Evolutionary conservation across 1,284 basidiomycete genomes (phyloP), one percentile per base, ranked within the genome.

Genomic region (Ceratobasidium sp.): DNA sequence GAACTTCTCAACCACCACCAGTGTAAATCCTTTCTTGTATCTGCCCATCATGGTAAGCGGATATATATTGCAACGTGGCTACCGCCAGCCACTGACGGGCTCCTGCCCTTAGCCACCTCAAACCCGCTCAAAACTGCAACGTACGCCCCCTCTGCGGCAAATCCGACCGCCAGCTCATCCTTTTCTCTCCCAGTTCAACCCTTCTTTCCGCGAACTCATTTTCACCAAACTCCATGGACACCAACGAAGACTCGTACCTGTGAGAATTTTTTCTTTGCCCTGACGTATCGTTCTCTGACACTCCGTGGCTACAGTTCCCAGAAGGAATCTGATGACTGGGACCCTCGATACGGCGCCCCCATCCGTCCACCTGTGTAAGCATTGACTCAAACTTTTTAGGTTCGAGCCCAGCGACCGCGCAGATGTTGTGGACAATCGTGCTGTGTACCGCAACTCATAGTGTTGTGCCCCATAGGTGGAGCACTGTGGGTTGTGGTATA

Each of bases 81-180:
- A 6, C 42, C 27, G 12, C 22, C 50, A 31, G 31, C 58, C 31
- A 47, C 43, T 62, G 25, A 53, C 20, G 4, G 8, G 8, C 50
- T 53, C 45, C 43, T 32, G 17, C 43, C 31, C 17, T 7, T 62
- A 50, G 58, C 45, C 58, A 62, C 58, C 58, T 45, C 58, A 62
- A 62, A 62, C 58, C 45, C 58, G 58, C 31, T 62, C 58, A 6
- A 62, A 50, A 38, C 43, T 49, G 5, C 58, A 49, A 27, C 49
- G 58, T 62, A 62, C 22, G 58, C 29, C 50, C 7, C 31, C 29
- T 43, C 35, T 20, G 40, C 13, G 22, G 22, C 22, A 20, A 29
- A 34, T 50, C 50, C 22, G 42, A 15, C 29, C 6, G 10, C n/a
- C 29, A 17, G 43, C 58, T 62, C 31, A 50, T 45, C 58, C 25